These are phyloP conservation scores for Flaveria bidentis DNA, from an alignment of 129 eudicot species.

Conservation along the genomic window DNA sequence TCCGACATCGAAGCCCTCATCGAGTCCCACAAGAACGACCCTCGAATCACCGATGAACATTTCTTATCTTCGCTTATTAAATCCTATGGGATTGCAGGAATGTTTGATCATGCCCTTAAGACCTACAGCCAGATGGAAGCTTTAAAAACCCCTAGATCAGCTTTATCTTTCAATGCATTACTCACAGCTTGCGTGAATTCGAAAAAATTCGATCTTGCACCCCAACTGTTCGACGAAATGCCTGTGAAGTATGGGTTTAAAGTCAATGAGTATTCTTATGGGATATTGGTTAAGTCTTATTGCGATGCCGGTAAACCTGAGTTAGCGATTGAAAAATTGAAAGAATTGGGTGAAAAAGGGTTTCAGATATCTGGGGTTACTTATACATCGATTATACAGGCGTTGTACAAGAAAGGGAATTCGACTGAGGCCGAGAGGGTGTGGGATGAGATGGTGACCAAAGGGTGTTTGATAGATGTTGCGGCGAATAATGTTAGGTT, in stretches of 20 bases:
- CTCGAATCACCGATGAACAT: slow-evolving; percentile 63
- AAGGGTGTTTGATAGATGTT: slow-evolving; percentile 59
- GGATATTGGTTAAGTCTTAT: slow-evolving; percentile 61
- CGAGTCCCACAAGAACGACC: slow-evolving; percentile 67
- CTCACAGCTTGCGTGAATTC: slow-evolving; percentile 55
- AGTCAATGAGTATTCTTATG: slow-evolving; percentile 66
- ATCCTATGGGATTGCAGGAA: slow-evolving; percentile 81
- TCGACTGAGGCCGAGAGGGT: slow-evolving; percentile 58
- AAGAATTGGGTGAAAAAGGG: slow-evolving; percentile 67
- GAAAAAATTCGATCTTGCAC: slow-evolving; percentile 42
- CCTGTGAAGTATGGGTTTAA: slow-evolving; percentile 48
- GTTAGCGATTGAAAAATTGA: slow-evolving; percentile 53
- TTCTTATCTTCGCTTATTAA: slow-evolving; percentile 63
- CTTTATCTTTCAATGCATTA: slow-evolving; percentile 71
- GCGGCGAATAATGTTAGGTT: slow-evolving; percentile 69
- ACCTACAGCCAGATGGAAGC: slow-evolving; percentile 69
- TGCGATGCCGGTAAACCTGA: slow-evolving; percentile 70
- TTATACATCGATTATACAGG: slow-evolving; percentile 62
- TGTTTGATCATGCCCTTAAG: slow-evolving; percentile 69
- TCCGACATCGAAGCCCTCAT: slow-evolving; percentile 69
- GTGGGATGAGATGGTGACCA: slow-evolving; percentile 75
- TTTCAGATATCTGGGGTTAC: slow-evolving; percentile 45
- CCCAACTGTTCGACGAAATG: slow-evolving; percentile 68
- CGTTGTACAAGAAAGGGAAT: slow-evolving; percentile 63
- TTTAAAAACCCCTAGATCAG: slow-evolving; percentile 63